Evolutionary conservation across 2,329 filamentous ascomycete species (phyloP).

Genomic region (Microascus cirrosus): DNA sequence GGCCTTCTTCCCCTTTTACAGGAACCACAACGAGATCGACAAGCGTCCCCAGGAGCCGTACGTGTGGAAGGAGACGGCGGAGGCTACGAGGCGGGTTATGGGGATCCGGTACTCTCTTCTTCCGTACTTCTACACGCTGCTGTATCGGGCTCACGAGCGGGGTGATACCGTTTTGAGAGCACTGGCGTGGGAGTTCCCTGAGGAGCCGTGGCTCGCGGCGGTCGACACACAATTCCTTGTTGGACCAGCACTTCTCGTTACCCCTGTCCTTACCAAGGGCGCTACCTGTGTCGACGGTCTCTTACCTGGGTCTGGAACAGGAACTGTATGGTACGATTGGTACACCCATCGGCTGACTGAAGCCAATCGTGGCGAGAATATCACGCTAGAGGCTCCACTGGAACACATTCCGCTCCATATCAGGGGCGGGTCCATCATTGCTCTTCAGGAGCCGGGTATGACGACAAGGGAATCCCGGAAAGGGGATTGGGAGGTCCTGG

Average conservation of each 20-base stretch:
- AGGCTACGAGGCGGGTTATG: slow-evolving; percentile 57
- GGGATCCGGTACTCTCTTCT: slow-evolving; percentile 64
- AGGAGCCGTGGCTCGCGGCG: slow-evolving; percentile 30
- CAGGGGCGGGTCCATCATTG: slow-evolving; percentile 54
- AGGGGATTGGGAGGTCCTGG: slow-evolving; percentile 58
- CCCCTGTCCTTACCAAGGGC: slow-evolving; percentile 33
- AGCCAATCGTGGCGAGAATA: slow-evolving; percentile 7
- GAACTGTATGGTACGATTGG: slow-evolving; percentile 38
- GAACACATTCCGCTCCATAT: slow-evolving; percentile 55
- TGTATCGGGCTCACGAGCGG: slow-evolving; percentile 45
- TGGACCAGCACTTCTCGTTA: slow-evolving; percentile 34
- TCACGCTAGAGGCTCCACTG: slow-evolving; percentile 10
- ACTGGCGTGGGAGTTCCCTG: slow-evolving; percentile 60
- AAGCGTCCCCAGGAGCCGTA: slow-evolving; percentile 55
- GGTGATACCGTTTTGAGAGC: slow-evolving; percentile 59
- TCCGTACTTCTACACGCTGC: slow-evolving; percentile 71
- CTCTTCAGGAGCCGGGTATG: slow-evolving; percentile 45
- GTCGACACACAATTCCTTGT: slow-evolving; percentile 41
- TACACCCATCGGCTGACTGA: slow-evolving; percentile 34
- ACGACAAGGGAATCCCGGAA: slow-evolving; percentile 54
- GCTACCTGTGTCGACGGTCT: slow-evolving; percentile 32
- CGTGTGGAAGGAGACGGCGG: slow-evolving; percentile 50
- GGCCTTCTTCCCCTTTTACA: slow-evolving; percentile 62
- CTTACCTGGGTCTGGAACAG: slow-evolving; percentile 22
- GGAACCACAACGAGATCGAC: slow-evolving; percentile 50